Base-by-base conservation (phyloP, 1,284 basidiomycete species). In the Blastosporella zonata region DNA sequence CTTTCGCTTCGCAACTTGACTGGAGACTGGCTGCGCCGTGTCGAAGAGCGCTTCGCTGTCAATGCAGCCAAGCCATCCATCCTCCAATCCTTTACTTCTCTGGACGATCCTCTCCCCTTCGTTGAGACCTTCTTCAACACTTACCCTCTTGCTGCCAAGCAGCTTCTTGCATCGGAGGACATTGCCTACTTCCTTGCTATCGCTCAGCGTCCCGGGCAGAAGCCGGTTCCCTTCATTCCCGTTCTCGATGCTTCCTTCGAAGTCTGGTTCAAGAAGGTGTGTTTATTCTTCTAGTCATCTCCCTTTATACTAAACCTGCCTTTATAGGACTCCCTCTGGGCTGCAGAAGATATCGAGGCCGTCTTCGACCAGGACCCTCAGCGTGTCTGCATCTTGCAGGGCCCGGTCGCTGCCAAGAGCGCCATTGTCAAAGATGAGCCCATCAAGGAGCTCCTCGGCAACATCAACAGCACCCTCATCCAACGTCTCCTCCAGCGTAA, bases 141-240 rank as follows among this genome's bases (percentile, higher is more conserved):
- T 39, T 98, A 98, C 67, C 80, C 90, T 12, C 76, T 86, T 37
- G 93, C 93, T 10, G 83, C 81, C 40, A 76, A 84, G 57, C 93
- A 97, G 64, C 82, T 97, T 36, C 79, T 99, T 45, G 90, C 93
- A n/a, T 83, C 92, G 7, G 96, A 98, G 68, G 96, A 99, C 69
- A 87, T 89, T 56, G 89, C 92, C 0, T 99, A 86, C 74, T 98
- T 99, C 83, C 80, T 99, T 40, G 87, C 90, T 31, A 96, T 99
- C 62, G 80, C 90, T 36, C 94, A 97, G 69, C 82, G 97, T 47
- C 92, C 92, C 12, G 92, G 93, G 12, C 96, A 99, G 77, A 99
- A 99, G 75, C 97, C 97, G 0, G 95, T 90, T 6, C 97, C 96
- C 1, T 99, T 98, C 78, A 97, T 99, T 60, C 95, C 96, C n/a